phyloP scores from a whole-genome alignment of 768 basidiomycete genomes.

The Pleurotus pulmonarius region DNA sequence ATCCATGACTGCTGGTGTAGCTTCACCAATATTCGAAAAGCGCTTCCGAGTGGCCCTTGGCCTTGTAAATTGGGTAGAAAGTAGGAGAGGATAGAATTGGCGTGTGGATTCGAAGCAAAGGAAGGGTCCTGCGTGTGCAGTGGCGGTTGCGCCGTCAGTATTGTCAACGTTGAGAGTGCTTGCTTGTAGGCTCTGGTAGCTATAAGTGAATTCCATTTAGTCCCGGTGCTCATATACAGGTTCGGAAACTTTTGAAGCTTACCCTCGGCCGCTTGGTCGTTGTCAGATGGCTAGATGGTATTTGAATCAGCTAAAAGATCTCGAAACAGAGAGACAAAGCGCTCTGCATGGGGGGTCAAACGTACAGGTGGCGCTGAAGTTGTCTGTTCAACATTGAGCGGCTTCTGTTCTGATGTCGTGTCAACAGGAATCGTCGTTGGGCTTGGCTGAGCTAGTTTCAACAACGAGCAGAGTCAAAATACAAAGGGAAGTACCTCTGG shows the following conservation, averaged over 20 bases:
- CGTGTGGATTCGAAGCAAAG: constrained; percentile 31
- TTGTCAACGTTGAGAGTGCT: constrained; percentile 63
- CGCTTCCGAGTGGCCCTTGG: constrained; percentile 71
- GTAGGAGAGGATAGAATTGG: constrained; percentile 56
- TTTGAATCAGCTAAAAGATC: neutral
- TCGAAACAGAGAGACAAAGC: neutral
- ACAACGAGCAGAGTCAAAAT: neutral
- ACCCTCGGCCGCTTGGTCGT: constrained; percentile 54
- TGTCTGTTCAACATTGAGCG: neutral
- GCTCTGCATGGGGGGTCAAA: neutral
- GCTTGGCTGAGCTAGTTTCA: neutral
- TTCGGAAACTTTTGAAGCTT: constrained; percentile 5
- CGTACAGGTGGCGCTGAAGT: neutral
- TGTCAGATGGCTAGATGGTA: constrained; percentile 24
- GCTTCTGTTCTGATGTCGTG: neutral
- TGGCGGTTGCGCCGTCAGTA: constrained; percentile 58
- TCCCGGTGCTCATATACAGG: neutral
- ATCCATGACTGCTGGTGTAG: constrained; percentile 47
- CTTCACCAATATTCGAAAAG: constrained; percentile 63
- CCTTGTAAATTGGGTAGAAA: constrained; percentile 72
- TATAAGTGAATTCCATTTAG: constrained; percentile 19
- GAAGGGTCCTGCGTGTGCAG: constrained; percentile 53
- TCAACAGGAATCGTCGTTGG: neutral
- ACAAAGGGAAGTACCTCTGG: constrained; percentile 21
- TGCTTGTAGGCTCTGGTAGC: constrained; percentile 75